Conservation (phyloP, 257 asterid genomes). For the Dorcoceras hygrometricum region DNA sequence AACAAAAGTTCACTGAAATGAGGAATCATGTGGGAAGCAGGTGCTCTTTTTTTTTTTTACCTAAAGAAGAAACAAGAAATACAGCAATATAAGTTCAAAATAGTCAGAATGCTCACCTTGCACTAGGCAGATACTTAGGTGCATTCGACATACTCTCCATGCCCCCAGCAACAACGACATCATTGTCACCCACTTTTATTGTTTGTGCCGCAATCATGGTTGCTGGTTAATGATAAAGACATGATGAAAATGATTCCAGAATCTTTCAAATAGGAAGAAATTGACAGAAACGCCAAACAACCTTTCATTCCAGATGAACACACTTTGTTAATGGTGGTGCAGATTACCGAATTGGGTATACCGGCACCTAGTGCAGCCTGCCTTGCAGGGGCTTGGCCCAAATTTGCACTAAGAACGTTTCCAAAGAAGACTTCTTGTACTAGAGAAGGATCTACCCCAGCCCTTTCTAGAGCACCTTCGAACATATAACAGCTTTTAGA, state of each 20-base stretch:
- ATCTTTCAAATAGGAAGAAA: conserved; percentile 13
- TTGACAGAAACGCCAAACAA: conserved; percentile 22
- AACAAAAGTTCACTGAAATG: neutral
- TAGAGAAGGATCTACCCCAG: conserved; percentile 70
- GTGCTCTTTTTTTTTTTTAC: no score
- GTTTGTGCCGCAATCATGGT: conserved; percentile 89
- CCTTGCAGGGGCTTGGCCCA: conserved; percentile 99
- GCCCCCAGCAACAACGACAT: conserved; percentile 90
- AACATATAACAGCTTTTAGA: conserved; percentile 18
- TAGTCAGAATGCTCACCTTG: conserved; percentile 52
- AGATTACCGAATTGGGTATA: conserved; percentile 73
- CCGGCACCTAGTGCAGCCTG: conserved; percentile 98
- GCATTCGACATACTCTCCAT: conserved; percentile 99
- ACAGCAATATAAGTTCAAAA: neutral
- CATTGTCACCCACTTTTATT: conserved; percentile 65
- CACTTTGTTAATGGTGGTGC: conserved; percentile 92
- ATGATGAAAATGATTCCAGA: conserved; percentile 19
- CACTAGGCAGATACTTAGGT: conserved; percentile 71
- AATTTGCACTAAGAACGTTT: conserved; percentile 91
- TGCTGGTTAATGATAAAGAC: conserved; percentile 42
- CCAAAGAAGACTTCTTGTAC: conserved; percentile 97
- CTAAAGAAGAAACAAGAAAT: neutral
- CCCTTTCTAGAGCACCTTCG: conserved; percentile 85
- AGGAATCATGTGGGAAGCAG: neutral
- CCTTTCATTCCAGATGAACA: conserved; percentile 99